Conservation (phyloP, 1,284 basidiomycete genomes). For the Pseudozyma hubeiensis region DNA sequence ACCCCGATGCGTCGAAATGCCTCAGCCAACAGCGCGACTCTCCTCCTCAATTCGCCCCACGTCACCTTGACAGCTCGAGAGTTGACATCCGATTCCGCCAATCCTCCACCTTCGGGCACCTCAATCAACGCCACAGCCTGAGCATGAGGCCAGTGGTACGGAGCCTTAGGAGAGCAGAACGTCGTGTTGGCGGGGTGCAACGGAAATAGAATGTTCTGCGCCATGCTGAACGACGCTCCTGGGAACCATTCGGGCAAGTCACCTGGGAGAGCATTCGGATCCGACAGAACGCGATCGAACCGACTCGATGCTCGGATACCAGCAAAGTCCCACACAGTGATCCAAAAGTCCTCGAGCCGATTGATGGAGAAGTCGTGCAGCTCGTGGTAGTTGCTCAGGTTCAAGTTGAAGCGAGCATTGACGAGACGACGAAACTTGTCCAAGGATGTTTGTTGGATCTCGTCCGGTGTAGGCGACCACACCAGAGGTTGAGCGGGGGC, state of each 20-base stretch:
- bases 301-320: conserved; percentile 38
- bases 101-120: conserved; percentile 45
- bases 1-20: conserved; percentile 38
- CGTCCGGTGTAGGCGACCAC: conserved; percentile 33
- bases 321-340: conserved; percentile 44
- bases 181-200: conserved; percentile 50
- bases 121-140: conserved; percentile 29
- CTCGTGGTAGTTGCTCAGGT: conserved; percentile 46
- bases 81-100: conserved; percentile 14
- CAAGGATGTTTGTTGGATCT: conserved; percentile 31
- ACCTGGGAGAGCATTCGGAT: conserved; percentile 43
- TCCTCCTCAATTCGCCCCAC: conserved; percentile 46
- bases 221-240: conserved; percentile 41
- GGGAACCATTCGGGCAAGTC: conserved; percentile 50
- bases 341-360: conserved; percentile 47
- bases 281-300: conserved; percentile 38
- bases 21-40: conserved; percentile 43
- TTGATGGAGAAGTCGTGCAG: conserved; percentile 51
- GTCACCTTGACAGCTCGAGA: conserved; percentile 23
- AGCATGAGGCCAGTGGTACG: conserved; percentile 43
- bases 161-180: conserved; percentile 40
- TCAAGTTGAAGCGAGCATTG: conserved; percentile 39
- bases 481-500: conserved; percentile 34
- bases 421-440: conserved; percentile 49
- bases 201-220: conserved; percentile 53